phyloP scores from a whole-genome alignment of 345 rosid genomes.

The Salix suchowensis region DNA sequence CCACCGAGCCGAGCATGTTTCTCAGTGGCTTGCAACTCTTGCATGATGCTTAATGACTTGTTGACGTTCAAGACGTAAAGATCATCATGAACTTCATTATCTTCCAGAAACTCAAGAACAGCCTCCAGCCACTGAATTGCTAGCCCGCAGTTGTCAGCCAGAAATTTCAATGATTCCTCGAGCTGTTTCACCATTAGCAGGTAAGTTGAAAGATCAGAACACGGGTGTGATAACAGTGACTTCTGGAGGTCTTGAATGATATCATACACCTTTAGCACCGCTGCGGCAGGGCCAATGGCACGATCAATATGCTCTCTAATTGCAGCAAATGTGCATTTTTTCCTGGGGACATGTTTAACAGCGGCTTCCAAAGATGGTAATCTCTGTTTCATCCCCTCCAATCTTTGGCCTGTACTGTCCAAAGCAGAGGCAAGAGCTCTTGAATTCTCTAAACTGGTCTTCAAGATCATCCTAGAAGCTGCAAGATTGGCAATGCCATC shows the following conservation, averaged over 20 bases:
- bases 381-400: conserved; percentile 32
- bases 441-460: conserved; percentile 55
- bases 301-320: conserved; percentile 48
- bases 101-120: conserved; percentile 40
- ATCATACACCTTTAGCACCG: conserved; percentile 46
- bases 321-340: conserved; percentile 34
- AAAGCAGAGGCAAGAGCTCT: conserved; percentile 41
- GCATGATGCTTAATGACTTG: conserved; percentile 39
- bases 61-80: conserved; percentile 35
- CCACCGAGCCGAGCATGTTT: conserved; percentile 35
- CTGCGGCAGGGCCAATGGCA: conserved; percentile 55
- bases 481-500: conserved; percentile 35
- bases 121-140: conserved; percentile 72
- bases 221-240: conserved; percentile 28
- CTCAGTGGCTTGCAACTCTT: conserved; percentile 37
- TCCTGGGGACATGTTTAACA: conserved; percentile 15
- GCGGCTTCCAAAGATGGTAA: conserved; percentile 43
- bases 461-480: conserved; percentile 44
- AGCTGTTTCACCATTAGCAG: conserved; percentile 48
- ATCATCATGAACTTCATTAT: conserved; percentile 31
- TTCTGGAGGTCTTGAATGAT: conserved; percentile 49
- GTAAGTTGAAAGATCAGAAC: conserved; percentile 31
- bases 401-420: conserved; percentile 34
- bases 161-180: conserved; percentile 61
- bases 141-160: conserved; percentile 53